Conservation (phyloP, 495 filamentous ascomycete species). For the Podospora tetraspora region DNA sequence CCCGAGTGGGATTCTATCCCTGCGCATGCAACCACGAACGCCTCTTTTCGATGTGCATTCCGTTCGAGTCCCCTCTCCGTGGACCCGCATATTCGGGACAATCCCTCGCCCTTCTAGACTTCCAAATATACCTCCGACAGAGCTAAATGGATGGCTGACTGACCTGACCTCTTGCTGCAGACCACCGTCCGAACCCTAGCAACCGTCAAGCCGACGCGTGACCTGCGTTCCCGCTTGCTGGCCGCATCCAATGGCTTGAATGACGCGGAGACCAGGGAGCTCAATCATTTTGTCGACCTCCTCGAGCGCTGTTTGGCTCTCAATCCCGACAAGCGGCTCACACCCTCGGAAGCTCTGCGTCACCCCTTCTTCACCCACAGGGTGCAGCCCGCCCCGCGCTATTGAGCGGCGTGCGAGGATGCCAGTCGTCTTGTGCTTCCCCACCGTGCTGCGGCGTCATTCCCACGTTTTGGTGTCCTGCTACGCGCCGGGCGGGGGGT, state of each 20-base stretch:
- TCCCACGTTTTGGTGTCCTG: background rate
- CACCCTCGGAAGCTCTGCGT: constrained; percentile 76
- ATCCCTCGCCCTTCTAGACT: background rate
- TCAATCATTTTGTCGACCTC: constrained; percentile 76
- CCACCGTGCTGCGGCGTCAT: background rate
- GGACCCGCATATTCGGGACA: background rate
- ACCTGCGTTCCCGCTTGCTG: constrained; percentile 71
- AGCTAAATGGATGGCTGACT: constrained; percentile 1
- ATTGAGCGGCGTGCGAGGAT: background rate
- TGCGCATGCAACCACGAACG: constrained; percentile 3
- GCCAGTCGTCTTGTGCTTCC: background rate
- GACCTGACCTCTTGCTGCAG: constrained; percentile 33
- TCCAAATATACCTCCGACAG: constrained; percentile 11
- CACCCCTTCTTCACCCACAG: constrained; percentile 65
- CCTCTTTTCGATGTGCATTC: background rate
- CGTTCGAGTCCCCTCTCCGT: background rate
- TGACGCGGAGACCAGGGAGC: constrained; percentile 70
- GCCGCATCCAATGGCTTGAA: constrained; percentile 67
- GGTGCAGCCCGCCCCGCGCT: constrained; percentile 10
- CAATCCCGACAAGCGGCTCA: constrained; percentile 90
- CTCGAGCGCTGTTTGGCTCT: constrained; percentile 80
- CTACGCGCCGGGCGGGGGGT: background rate
- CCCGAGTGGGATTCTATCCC: background rate
- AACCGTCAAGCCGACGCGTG: constrained; percentile 74
- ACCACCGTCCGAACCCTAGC: constrained; percentile 62